Evolutionary conservation across 2,329 filamentous ascomycete genomes (phyloP), one percentile per base, ranked within the genome.

Genomic region (Colletotrichum higginsianum): DNA sequence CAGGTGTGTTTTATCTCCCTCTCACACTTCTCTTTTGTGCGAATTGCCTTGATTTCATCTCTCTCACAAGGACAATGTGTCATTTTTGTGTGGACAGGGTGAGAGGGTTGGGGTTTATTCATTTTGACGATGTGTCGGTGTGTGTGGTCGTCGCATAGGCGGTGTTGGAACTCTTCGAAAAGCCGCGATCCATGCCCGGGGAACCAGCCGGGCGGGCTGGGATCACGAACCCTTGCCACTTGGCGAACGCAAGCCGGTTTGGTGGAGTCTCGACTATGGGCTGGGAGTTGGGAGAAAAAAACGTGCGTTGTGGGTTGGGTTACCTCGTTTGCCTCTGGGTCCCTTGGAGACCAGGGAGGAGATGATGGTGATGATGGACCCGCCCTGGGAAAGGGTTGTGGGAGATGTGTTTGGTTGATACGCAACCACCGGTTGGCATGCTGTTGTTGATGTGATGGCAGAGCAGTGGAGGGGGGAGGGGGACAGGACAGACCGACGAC

Each of bases 231-330:
- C 47, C 35, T 38, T 38, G 35, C 35, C 35, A 38, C 35, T 61
- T 61, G 58, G 21, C 30, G 9, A 30, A 50, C 16, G 58, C 58
- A 50, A 30, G 35, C 35, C 16, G 58, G 58, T 50, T 61, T 61
- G 46, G 58, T 61, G 58, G 58, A 23, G 44, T 26, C 21, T 18
- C 16, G 5, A 35, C 13, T 38, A 35, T 18, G 40, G 11, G 58
- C 18, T 30, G 21, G 13, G 46, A 46, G 26, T 8, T 18, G 18
- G 6, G 8, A 4, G 8, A n/a, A 7, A 30, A 61, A 70, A 70
- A 67, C 67, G 42, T 67, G 67, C 55, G 49, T 67, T 70, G 67
- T 70, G 67, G 67, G 63, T 67, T 70, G 16, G 26, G 57, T 67
- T 49, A 61, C 67, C 67, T 71, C 35, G 35, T 38, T 38, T 62